These are phyloP conservation scores for Auxenochlorella protothecoides DNA, from an alignment of 139 green algal genomes.

Conservation along the genomic window DNA sequence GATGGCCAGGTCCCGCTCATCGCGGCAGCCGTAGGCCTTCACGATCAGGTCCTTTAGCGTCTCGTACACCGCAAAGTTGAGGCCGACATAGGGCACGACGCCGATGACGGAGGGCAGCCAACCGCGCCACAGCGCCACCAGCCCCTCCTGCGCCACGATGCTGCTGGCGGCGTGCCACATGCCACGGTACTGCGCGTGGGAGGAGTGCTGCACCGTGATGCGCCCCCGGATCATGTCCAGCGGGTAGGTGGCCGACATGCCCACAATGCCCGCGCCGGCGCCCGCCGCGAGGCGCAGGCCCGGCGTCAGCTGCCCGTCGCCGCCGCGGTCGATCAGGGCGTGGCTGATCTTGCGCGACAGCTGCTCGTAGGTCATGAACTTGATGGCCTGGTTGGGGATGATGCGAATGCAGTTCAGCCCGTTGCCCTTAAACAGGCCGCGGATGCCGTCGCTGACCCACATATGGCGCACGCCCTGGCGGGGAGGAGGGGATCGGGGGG, in stretches of 20 bases:
- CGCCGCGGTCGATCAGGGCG: slow-evolving; percentile 46
- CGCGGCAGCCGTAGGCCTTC: slow-evolving; percentile 46
- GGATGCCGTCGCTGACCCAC: slow-evolving; percentile 66
- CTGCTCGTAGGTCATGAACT: slow-evolving; percentile 96
- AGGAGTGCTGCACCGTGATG: slow-evolving; percentile 40
- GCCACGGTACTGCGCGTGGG: slow-evolving; percentile 68
- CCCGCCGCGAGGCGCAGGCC: slow-evolving; percentile 73
- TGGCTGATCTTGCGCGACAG: slow-evolving; percentile 46
- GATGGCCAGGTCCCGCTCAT: slow-evolving; percentile 78
- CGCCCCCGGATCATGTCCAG: slow-evolving; percentile 88
- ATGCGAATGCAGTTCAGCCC: slow-evolving; percentile 97
- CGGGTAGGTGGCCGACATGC: slow-evolving; percentile 93
- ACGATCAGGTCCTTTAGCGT: slow-evolving; percentile 78
- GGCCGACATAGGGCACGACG: slow-evolving; percentile 93
- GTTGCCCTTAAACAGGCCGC: slow-evolving; percentile 94
- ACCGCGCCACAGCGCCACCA: slow-evolving; percentile 85
- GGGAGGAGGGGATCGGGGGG: not conserved
- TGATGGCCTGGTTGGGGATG: slow-evolving; percentile 94
- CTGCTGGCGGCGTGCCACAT: slow-evolving; percentile 73
- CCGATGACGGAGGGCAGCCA: slow-evolving; percentile 96
- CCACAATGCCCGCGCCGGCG: slow-evolving; percentile 88
- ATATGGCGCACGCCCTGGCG: slow-evolving; percentile 77
- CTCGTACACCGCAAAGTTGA: slow-evolving; percentile 99
- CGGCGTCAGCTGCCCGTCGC: slow-evolving; percentile 80
- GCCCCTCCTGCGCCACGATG: slow-evolving; percentile 81